phyloP scores from a whole-genome alignment of 1,284 basidiomycete genomes.

The Hypsizygus ulmarius region DNA sequence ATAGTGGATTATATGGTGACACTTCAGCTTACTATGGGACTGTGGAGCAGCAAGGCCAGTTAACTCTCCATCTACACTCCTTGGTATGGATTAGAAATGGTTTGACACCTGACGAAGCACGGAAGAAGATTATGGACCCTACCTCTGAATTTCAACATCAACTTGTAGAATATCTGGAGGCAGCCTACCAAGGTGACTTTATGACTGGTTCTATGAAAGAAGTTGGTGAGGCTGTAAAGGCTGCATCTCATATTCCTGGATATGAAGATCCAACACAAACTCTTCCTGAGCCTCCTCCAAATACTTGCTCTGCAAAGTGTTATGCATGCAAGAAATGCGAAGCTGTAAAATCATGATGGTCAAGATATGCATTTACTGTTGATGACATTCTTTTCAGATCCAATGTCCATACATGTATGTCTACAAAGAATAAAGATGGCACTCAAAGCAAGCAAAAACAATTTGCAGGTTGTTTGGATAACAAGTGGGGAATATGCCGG shows the following conservation, averaged over 20 bases:
- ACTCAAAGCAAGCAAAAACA: constrained; percentile 6
- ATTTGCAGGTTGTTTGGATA: constrained; percentile 19
- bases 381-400: constrained; percentile 18
- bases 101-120: constrained; percentile 25
- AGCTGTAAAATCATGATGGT: constrained; percentile 15
- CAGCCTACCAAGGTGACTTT: constrained; percentile 22
- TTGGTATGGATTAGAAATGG: constrained; percentile 29
- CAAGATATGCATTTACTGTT: constrained; percentile 13
- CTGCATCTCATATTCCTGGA: not conserved
- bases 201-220: constrained; percentile 10
- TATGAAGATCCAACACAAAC: constrained; percentile 3
- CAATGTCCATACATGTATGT: constrained; percentile 17
- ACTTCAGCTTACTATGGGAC: constrained; percentile 34
- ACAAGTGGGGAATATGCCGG: constrained; percentile 24
- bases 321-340: constrained; percentile 11
- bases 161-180: constrained; percentile 25
- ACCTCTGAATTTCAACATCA: constrained; percentile 20
- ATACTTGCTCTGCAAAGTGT: not conserved
- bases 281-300: not conserved
- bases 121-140: constrained; percentile 23
- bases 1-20: constrained; percentile 30
- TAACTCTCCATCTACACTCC: constrained; percentile 34
- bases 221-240: not conserved
- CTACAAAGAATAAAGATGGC: constrained; percentile 5
- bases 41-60: constrained; percentile 35